phyloP scores from a whole-genome alignment of 164 flowering plant genomes.

The Vitis rotundifolia region DNA sequence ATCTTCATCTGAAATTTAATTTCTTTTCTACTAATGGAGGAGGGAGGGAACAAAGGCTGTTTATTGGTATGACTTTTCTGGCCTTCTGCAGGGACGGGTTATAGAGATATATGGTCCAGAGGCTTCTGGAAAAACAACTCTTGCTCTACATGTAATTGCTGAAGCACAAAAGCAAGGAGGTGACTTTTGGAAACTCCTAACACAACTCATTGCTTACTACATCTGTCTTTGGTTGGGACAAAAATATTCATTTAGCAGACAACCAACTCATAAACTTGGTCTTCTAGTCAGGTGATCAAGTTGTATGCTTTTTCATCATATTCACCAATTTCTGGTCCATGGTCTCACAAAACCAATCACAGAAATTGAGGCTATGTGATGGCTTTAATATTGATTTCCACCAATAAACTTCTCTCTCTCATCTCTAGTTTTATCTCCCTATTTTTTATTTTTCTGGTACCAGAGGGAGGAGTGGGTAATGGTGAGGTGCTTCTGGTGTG shows the following conservation, averaged over 20 bases:
- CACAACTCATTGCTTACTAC: no score
- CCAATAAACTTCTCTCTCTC: not conserved
- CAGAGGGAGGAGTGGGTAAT: no score
- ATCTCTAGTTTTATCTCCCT: not conserved
- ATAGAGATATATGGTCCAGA: constrained; percentile 98
- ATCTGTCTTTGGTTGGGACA: not conserved
- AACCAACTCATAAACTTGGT: no score
- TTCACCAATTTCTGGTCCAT: not conserved
- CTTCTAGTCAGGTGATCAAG: no score
- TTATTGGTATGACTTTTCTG: not conserved
- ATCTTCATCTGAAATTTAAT: no score
- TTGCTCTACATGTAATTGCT: constrained; percentile 94
- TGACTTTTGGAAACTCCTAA: constrained; percentile 15
- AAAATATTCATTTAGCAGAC: no score
- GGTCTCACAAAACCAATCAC: not conserved
- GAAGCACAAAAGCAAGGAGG: constrained; percentile 97
- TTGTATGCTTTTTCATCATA: not conserved
- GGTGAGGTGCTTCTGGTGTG: no score
- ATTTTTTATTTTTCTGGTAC: not conserved
- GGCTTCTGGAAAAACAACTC: constrained; percentile 98
- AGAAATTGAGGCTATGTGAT: not conserved
- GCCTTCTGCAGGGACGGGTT: constrained; percentile 75
- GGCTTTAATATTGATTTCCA: not conserved
- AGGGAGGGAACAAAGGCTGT: not conserved
- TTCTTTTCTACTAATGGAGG: not conserved